Conservation (phyloP, 805 yeast genomes). For the Candida railenensis region DNA sequence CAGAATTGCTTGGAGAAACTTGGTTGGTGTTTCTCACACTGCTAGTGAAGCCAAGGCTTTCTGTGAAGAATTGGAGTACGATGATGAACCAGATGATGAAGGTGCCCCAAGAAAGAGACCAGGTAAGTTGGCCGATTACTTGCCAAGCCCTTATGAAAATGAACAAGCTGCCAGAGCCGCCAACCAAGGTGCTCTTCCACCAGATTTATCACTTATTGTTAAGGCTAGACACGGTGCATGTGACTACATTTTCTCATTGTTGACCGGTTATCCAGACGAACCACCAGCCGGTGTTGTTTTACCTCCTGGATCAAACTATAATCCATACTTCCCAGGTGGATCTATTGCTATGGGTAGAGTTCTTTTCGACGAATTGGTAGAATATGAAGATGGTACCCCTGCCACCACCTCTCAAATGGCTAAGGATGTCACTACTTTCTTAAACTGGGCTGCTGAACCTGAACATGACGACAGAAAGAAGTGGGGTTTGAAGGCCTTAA, state of each 20-base stretch:
- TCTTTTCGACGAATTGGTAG: conserved; percentile 94
- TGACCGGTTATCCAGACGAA: conserved; percentile 98
- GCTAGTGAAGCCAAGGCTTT: conserved; percentile 85
- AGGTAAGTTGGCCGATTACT: conserved; percentile 93
- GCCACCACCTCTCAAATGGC: conserved; percentile 99
- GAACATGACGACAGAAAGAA: conserved; percentile 98
- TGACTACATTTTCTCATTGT: conserved; percentile 90
- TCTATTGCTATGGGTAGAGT: conserved; percentile 99
- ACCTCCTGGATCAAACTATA: conserved; percentile 94
- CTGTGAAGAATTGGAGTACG: conserved; percentile 97
- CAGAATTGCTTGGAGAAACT: conserved; percentile 97
- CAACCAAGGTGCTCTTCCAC: conserved; percentile 98
- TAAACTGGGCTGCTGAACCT: conserved; percentile 98
- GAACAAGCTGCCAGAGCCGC: conserved; percentile 99
- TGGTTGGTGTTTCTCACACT: conserved; percentile 96
- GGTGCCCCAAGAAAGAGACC: conserved; percentile 98
- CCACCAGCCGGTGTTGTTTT: conserved; percentile 95
- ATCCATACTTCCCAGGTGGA: conserved; percentile 99
- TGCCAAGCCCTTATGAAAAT: conserved; percentile 94
- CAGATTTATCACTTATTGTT: conserved; percentile 94
- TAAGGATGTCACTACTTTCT: conserved; percentile 92
- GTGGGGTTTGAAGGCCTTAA: conserved; percentile 89
- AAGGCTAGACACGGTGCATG: conserved; percentile 99
- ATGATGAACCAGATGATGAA: conserved; percentile 93
- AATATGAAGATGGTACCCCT: conserved; percentile 98